phyloP scores from a whole-genome alignment of 1,284 basidiomycete species.

The Volvariella volvacea region DNA sequence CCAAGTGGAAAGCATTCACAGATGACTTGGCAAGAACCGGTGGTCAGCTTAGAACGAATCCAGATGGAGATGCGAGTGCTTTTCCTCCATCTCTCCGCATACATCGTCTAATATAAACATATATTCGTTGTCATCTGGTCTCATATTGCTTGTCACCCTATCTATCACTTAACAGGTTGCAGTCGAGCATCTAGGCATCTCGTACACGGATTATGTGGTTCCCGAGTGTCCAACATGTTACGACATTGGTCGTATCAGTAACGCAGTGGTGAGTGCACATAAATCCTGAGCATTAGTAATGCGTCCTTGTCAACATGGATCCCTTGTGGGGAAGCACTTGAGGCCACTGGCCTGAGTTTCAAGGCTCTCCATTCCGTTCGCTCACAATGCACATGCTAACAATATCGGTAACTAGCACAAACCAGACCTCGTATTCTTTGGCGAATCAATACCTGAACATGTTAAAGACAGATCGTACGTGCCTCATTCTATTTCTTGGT shows the following conservation, averaged over 20 bases:
- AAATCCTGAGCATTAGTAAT: neutral
- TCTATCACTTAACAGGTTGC: constrained; percentile 52
- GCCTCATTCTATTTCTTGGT: neutral
- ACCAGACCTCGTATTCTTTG: constrained; percentile 85
- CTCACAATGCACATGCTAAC: too few relatives aligned
- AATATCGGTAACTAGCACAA: constrained; percentile 47
- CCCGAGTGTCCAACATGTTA: constrained; percentile 69
- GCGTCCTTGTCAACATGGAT: too few relatives aligned
- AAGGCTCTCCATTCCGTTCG: too few relatives aligned
- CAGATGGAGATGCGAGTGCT: constrained; percentile 81
- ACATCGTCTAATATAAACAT: constrained; percentile 1
- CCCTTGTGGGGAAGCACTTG: too few relatives aligned
- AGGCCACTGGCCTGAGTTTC: too few relatives aligned
- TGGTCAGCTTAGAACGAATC: constrained; percentile 72
- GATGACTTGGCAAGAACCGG: constrained; percentile 63
- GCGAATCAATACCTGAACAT: constrained; percentile 67
- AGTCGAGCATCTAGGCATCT: constrained; percentile 60
- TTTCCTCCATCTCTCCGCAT: neutral
- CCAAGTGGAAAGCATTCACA: constrained; percentile 69
- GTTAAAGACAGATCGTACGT: constrained; percentile 70
- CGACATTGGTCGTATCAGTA: constrained; percentile 38
- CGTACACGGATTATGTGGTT: constrained; percentile 73
- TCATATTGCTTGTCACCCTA: neutral
- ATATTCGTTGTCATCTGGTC: too few relatives aligned
- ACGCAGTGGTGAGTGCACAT: constrained; percentile 40